These are phyloP conservation scores for Pseudogymnoascus sp. DNA, from an alignment of 2,329 filamentous ascomycete species.

Conservation along the genomic window DNA sequence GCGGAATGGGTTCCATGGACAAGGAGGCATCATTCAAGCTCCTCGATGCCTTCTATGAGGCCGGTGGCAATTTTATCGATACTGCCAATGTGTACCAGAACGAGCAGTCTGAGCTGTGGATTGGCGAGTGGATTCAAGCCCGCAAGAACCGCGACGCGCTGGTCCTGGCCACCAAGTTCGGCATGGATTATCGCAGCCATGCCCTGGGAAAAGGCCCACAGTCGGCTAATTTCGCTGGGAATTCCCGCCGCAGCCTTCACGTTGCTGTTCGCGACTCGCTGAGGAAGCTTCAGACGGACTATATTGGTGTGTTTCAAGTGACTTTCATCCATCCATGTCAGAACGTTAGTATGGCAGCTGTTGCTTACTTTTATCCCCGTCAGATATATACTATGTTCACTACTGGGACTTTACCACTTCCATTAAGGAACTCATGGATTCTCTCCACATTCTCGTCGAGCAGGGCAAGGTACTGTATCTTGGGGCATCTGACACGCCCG, in stretches of 20 bases:
- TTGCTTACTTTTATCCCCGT: not conserved
- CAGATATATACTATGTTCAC: not conserved
- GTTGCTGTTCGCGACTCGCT: constrained; percentile 48
- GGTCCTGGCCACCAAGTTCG: constrained; percentile 64
- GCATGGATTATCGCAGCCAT: constrained; percentile 45
- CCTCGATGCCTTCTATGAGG: constrained; percentile 47
- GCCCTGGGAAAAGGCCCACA: constrained; percentile 35
- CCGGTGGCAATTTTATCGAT: constrained; percentile 63
- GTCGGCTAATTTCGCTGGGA: constrained; percentile 48
- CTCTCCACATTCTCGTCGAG: constrained; percentile 52
- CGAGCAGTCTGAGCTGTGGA: constrained; percentile 55
- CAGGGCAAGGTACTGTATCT: constrained; percentile 60
- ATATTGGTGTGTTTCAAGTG: constrained; percentile 52
- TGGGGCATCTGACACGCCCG: constrained; percentile 61
- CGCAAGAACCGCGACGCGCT: constrained; percentile 59
- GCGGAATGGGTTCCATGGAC: constrained; percentile 43
- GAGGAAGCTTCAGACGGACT: constrained; percentile 56
- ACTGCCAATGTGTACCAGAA: constrained; percentile 52
- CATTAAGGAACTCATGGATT: constrained; percentile 62
- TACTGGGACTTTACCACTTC: constrained; percentile 50
- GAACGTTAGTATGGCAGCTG: not conserved
- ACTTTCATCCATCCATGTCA: not conserved
- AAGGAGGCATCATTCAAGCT: constrained; percentile 49
- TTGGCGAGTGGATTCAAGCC: constrained; percentile 64
- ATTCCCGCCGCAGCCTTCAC: constrained; percentile 54